phyloP scores from a whole-genome alignment of 345 rosid genomes.

The Trapa incisa region DNA sequence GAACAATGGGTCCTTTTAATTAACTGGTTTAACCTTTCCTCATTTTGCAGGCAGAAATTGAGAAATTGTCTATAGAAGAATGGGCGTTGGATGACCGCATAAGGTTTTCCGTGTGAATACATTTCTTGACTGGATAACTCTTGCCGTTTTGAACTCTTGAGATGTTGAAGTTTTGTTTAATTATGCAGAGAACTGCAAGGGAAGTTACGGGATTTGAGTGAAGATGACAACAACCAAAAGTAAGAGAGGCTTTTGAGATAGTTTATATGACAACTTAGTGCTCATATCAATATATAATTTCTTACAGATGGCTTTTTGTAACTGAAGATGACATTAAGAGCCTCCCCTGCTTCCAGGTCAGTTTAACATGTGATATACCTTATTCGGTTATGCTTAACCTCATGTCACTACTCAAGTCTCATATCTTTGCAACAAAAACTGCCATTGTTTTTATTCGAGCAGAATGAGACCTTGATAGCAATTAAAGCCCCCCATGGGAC shows the following conservation, averaged over 20 bases:
- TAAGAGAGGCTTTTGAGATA: constrained; percentile 14
- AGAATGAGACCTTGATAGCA: constrained; percentile 94
- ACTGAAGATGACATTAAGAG: constrained; percentile 84
- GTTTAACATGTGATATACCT: constrained; percentile 7
- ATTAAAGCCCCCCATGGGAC: constrained; percentile 98
- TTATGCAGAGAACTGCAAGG: constrained; percentile 72
- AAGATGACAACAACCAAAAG: constrained; percentile 72
- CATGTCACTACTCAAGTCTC: too few relatives aligned
- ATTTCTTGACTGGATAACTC: constrained; percentile 12
- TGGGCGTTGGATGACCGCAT: constrained; percentile 57
- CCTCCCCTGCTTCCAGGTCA: constrained; percentile 65
- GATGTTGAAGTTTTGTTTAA: constrained; percentile 23
- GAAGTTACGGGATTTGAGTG: constrained; percentile 59
- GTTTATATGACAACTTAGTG: not conserved
- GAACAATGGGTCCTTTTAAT: not conserved
- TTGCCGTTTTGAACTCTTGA: constrained; percentile 12
- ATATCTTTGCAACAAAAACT: not conserved
- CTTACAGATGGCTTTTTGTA: constrained; percentile 74
- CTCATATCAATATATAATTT: not conserved
- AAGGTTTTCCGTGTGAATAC: constrained; percentile 36
- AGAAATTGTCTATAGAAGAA: constrained; percentile 62
- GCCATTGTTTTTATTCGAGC: constrained; percentile 17
- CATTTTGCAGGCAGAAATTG: constrained; percentile 61
- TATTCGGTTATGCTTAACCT: not conserved
- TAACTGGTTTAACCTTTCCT: constrained; percentile 4